A percentile compares a stretch with the other conserved stretches of the same genome.
Evolutionary conservation across 2,329 filamentous ascomycete genomes (phyloP).

Genomic region (Delphinella strobiligena): DNA sequence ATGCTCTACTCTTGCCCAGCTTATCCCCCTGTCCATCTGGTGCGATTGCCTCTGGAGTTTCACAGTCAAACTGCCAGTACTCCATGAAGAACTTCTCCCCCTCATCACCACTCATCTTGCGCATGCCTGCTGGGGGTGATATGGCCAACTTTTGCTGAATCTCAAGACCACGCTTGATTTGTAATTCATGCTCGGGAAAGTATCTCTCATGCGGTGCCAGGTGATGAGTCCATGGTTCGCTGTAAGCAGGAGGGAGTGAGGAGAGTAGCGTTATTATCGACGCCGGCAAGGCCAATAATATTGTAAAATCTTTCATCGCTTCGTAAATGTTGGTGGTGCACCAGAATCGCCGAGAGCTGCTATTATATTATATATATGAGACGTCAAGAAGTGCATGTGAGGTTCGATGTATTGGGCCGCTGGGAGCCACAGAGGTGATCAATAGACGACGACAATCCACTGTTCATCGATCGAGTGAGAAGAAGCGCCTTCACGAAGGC

Average conservation of each 20-base stretch:
- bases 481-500: not conserved
- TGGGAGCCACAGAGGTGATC: no score
- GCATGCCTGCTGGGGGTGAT: conserved; percentile 46
- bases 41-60: no score
- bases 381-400: no score
- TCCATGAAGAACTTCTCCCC: conserved; percentile 63
- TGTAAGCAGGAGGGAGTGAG: conserved; percentile 13
- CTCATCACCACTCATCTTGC: conserved; percentile 59
- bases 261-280: conserved; percentile 14
- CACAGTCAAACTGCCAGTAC: conserved; percentile 41
- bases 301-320: conserved; percentile 13
- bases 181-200: conserved; percentile 34
- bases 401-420: no score
- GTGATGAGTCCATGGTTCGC: conserved; percentile 34
- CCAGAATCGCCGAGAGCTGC: no score
- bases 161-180: conserved; percentile 29
- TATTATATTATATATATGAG: no score
- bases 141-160: conserved; percentile 26
- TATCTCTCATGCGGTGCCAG: conserved; percentile 34
- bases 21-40: no score
- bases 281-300: conserved; percentile 16
- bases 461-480: no score
- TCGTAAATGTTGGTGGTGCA: not conserved
- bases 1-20: no score
- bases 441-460: no score